These are phyloP conservation scores for Xylaria sp. DNA, from an alignment of 2,329 filamentous ascomycete species.

Conservation along the genomic window DNA sequence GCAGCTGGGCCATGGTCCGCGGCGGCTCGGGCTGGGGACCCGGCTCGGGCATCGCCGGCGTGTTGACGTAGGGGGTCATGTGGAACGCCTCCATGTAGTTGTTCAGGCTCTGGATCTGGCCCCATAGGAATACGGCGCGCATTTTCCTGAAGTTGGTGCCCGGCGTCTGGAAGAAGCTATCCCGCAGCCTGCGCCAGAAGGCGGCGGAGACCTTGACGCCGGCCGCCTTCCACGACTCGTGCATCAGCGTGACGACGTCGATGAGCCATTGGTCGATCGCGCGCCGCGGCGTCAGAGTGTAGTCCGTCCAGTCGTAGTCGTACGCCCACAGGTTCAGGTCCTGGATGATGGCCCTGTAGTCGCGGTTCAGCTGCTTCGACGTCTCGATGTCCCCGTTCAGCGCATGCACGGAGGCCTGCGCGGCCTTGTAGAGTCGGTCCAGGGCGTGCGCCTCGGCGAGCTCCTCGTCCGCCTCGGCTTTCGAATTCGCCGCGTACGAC, in stretches of 20 bases:
- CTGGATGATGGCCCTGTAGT: not conserved
- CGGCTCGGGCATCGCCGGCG: too few relatives aligned
- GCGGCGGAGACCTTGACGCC: not conserved
- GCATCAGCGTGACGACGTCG: not conserved
- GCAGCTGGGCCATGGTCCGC: too few relatives aligned
- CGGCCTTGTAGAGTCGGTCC: too few relatives aligned
- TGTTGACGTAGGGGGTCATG: too few relatives aligned
- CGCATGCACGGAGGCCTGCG: too few relatives aligned
- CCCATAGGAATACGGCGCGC: conserved; percentile 20
- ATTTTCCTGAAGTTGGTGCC: conserved; percentile 12
- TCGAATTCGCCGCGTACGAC: too few relatives aligned
- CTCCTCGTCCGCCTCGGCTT: too few relatives aligned
- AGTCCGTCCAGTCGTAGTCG: not conserved
- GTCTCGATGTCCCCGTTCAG: too few relatives aligned
- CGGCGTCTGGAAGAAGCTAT: conserved; percentile 5
- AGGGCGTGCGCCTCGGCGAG: too few relatives aligned
- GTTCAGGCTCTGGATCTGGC: not conserved
- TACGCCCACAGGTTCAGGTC: not conserved
- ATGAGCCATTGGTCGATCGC: conserved; percentile 4
- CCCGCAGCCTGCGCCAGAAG: conserved; percentile 18
- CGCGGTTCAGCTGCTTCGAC: too few relatives aligned
- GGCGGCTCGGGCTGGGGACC: too few relatives aligned
- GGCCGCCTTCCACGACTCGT: conserved; percentile 23
- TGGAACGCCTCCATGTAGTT: too few relatives aligned
- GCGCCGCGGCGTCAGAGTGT: not conserved